phyloP scores from a whole-genome alignment of 495 filamentous ascomycete genomes.

The Tuber aestivum region DNA sequence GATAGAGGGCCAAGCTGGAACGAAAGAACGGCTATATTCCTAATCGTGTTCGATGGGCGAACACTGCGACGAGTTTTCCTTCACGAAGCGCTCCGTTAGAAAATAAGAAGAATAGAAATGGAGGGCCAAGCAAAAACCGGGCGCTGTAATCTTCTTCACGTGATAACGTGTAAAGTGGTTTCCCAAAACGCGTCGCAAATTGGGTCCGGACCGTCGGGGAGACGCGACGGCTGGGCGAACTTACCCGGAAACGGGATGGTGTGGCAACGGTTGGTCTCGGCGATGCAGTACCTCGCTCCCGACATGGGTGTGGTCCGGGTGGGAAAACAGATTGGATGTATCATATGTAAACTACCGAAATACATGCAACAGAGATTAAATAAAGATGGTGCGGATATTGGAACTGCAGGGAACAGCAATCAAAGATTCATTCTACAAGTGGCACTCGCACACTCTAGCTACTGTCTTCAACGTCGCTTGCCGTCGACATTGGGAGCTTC shows the following conservation, averaged over 20 bases:
- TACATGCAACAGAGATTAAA: neutral
- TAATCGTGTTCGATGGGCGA: neutral
- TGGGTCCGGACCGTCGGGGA: neutral
- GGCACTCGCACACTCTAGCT: neutral
- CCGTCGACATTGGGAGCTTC: neutral
- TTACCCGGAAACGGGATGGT: slow-evolving; percentile 4
- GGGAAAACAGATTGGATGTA: neutral
- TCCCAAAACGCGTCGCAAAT: neutral
- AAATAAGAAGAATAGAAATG: neutral
- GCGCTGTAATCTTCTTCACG: neutral
- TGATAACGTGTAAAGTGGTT: neutral
- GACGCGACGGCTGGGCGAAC: slow-evolving; percentile 6
- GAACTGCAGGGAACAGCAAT: neutral
- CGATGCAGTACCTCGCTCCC: neutral
- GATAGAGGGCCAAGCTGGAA: neutral
- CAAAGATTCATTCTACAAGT: neutral
- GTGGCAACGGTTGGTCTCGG: neutral
- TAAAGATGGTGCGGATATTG: neutral
- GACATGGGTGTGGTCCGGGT: neutral
- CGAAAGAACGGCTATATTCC: neutral
- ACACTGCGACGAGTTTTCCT: slow-evolving; percentile 1
- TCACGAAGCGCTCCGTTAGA: neutral
- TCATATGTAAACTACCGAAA: neutral
- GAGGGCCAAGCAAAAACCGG: neutral
- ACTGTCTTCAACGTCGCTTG: neutral